phyloP scores from a whole-genome alignment of 768 basidiomycete species.

The Tricholoma bakamatsutake region DNA sequence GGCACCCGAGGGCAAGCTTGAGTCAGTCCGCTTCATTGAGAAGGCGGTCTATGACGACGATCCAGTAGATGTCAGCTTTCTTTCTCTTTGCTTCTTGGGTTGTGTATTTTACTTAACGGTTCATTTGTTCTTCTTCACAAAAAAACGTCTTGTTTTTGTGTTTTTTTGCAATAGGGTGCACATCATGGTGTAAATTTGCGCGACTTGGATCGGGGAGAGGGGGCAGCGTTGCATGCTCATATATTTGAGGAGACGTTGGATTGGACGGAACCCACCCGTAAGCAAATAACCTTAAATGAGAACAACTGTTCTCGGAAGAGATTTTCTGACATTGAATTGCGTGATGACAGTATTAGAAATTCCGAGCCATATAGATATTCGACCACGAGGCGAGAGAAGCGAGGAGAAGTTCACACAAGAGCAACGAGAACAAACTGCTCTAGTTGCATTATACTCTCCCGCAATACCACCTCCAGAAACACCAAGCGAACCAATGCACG shows the following conservation, averaged over 20 bases:
- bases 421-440: constrained; percentile 70
- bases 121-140: constrained; percentile 20
- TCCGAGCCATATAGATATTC: constrained; percentile 47
- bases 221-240: constrained; percentile 76
- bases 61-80: constrained; percentile 72
- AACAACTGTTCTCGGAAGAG: constrained; percentile 12
- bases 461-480: constrained; percentile 70
- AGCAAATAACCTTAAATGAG: constrained; percentile 31
- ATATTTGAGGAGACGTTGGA: constrained; percentile 83
- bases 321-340: constrained; percentile 14
- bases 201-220: constrained; percentile 85
- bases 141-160: constrained; percentile 19
- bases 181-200: constrained; percentile 68
- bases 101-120: constrained; percentile 50
- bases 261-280: constrained; percentile 80
- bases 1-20: constrained; percentile 69
- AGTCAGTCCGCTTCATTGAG: constrained; percentile 75
- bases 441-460: constrained; percentile 71
- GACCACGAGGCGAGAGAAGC: constrained; percentile 59
- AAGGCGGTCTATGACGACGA: constrained; percentile 87
- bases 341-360: constrained; percentile 52
- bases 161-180: constrained; percentile 54
- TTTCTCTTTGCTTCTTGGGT: constrained; percentile 31
- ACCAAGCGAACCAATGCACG: constrained; percentile 59
- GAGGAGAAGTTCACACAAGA: constrained; percentile 67